Evolutionary conservation across 441 rosid genomes (phyloP).

Genomic region (Arabidopsis hybrid): DNA sequence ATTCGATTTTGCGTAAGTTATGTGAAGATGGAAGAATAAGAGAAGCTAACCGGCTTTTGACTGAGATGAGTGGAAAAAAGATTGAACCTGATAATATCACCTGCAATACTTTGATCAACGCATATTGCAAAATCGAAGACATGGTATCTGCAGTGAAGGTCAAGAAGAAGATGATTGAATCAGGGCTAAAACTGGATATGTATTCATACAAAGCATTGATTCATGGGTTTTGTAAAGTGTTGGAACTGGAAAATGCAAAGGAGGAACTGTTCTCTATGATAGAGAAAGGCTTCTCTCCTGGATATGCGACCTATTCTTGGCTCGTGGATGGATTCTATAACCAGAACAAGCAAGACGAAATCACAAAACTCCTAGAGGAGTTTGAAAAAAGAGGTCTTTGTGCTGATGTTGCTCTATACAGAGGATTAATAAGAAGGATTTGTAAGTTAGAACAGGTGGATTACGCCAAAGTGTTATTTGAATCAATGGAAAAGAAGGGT

Average conservation of each 20-base stretch:
- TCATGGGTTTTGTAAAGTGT: slow-evolving; percentile 83
- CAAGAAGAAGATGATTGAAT: slow-evolving; percentile 78
- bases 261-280: slow-evolving; percentile 76
- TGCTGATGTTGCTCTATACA: slow-evolving; percentile 68
- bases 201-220: slow-evolving; percentile 80
- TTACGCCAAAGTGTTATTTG: slow-evolving; percentile 58
- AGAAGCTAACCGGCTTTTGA: slow-evolving; percentile 78
- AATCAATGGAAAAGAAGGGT: slow-evolving; percentile 73
- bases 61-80: slow-evolving; percentile 78
- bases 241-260: slow-evolving; percentile 75
- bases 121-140: slow-evolving; percentile 87
- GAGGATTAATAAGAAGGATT: slow-evolving; percentile 88
- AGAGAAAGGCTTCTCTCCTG: slow-evolving; percentile 76
- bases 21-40: slow-evolving; percentile 86
- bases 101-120: slow-evolving; percentile 89
- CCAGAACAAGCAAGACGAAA: slow-evolving; percentile 57
- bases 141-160: slow-evolving; percentile 82
- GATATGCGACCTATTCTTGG: slow-evolving; percentile 83
- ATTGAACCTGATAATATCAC: slow-evolving; percentile 88
- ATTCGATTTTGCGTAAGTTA: slow-evolving; percentile 75
- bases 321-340: slow-evolving; percentile 75
- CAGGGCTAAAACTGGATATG: slow-evolving; percentile 73
- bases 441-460: slow-evolving; percentile 75
- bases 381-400: slow-evolving; percentile 61
- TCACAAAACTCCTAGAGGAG: slow-evolving; percentile 64